Base-by-base conservation (phyloP, 2,329 filamentous ascomycete genomes). In the Mycocentrospora acerina region DNA sequence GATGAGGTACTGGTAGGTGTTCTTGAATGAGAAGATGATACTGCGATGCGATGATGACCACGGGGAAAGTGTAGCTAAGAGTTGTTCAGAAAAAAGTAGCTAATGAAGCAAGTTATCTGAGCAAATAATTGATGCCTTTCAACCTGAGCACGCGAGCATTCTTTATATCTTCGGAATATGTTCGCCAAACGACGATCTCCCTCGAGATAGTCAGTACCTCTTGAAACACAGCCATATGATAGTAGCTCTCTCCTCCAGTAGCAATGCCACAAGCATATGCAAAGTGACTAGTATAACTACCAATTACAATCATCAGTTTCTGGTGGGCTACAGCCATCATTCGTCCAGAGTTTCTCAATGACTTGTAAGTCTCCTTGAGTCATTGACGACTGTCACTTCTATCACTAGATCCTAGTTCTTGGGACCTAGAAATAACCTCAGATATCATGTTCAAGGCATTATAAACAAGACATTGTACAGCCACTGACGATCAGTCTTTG, bases 121-220 rank as follows among this genome's bases (percentile, higher is more conserved):
- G 29, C 40, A 25, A 25, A 26, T 37, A 35, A 24, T 29, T 41
- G 37, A 39, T 43, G 28, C 29, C 42, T 12, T 18, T 11, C 19
- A 32, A 24, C 14, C 15, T 44, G 37, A 46, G 35, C 48, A 45
- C 35, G 31, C 33, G 44, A 44, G n/a, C 41, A 37, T 40, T 41
- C 37, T 49, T 45, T 56, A 53, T 54, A 53, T 34, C 13, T 25
- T 22, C 22, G 35, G 29, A 19, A 28, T 12, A 40, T 22, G n/a
- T n/a, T 25, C 13, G 14, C 12, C 29, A 25, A 31, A 14, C 34
- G 19, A 10, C 19, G 31, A 32, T 42, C 29, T 24, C 7, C 35
- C 32, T 22, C 19, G 9, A 22, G 19, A 9, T 9, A 22, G 5
- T 5, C 9, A 6, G 18, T 26, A 18, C 29, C 24, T 34, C 29